phyloP scores from a whole-genome alignment of 2,329 filamentous ascomycete species.

The Alternaria arbusti region DNA sequence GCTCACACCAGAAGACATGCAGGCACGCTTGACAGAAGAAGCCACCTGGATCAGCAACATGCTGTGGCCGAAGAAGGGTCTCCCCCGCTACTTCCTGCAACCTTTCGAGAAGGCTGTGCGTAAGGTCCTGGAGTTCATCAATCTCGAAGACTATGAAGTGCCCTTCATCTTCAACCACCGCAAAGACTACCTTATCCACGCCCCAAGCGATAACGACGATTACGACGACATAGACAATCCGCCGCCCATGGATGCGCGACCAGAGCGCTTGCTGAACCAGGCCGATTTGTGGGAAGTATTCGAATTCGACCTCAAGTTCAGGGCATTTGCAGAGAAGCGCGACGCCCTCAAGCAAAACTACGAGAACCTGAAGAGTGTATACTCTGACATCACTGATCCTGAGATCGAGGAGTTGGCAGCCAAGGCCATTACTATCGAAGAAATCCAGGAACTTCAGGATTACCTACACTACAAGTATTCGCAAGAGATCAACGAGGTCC shows the following conservation, averaged over 20 bases:
- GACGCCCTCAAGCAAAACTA: conserved; percentile 82
- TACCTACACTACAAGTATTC: conserved; percentile 96
- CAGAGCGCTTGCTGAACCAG: conserved; percentile 89
- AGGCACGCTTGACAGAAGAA: conserved; percentile 73
- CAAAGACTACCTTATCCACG: conserved; percentile 95
- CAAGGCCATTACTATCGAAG: conserved; percentile 84
- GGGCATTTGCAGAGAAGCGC: conserved; percentile 89
- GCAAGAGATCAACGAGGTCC: conserved; percentile 80
- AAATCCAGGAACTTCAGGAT: conserved; percentile 94
- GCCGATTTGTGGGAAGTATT: conserved; percentile 95
- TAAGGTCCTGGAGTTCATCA: conserved; percentile 94
- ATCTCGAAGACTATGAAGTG: conserved; percentile 91
- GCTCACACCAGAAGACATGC: conserved; percentile 77
- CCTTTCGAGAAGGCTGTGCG: conserved; percentile 88
- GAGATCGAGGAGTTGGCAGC: conserved; percentile 84
- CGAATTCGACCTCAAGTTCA: conserved; percentile 93
- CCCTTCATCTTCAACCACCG: conserved; percentile 98
- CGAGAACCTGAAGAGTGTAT: conserved; percentile 68
- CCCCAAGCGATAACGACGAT: conserved; percentile 67
- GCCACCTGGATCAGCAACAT: conserved; percentile 89
- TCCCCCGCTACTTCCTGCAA: conserved; percentile 73
- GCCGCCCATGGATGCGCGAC: conserved; percentile 74
- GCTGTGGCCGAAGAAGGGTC: conserved; percentile 84
- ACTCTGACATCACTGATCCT: conserved; percentile 69
- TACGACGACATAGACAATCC: conserved; percentile 70